Evolutionary conservation across 805 yeast species (phyloP).

Genomic region (Kodamaea neixiangensis): DNA sequence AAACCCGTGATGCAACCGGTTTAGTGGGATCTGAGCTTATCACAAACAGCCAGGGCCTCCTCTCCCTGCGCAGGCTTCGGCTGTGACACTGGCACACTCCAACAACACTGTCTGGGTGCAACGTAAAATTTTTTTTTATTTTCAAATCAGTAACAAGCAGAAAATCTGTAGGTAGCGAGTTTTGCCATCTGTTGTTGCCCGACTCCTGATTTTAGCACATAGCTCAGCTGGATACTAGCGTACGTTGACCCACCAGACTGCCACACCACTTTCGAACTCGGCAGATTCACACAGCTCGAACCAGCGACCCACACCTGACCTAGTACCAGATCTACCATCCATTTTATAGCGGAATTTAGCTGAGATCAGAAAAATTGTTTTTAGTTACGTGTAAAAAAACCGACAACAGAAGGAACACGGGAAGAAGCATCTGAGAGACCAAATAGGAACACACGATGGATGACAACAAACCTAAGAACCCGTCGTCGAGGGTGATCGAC

Average conservation of each 20-base stretch:
- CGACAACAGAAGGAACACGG: neutral
- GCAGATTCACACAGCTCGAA: too few species aligned
- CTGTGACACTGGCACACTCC: neutral
- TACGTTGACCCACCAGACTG: neutral
- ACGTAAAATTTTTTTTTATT: too few species aligned
- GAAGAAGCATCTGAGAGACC: neutral
- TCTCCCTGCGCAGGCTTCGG: neutral
- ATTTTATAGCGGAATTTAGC: neutral
- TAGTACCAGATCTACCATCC: neutral
- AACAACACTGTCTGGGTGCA: too few species aligned
- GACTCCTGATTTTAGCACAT: too few species aligned
- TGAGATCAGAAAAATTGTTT: neutral
- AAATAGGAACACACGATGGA: neutral
- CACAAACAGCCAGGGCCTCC: neutral
- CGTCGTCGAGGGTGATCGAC: slow-evolving; percentile 50
- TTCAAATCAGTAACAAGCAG: neutral
- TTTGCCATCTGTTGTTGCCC: too few species aligned
- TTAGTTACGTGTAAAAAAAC: neutral
- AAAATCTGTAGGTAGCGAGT: neutral
- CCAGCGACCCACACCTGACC: too few species aligned
- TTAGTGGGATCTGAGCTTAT: neutral
- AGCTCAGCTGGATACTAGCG: neutral
- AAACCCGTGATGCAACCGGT: neutral
- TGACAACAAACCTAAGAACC: slow-evolving; percentile 12
- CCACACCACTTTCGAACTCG: too few species aligned